Percentiles rank a stretch among this genome's conserved stretches.
Conservation (phyloP, 441 rosid genomes). For the Populus hybrid region DNA sequence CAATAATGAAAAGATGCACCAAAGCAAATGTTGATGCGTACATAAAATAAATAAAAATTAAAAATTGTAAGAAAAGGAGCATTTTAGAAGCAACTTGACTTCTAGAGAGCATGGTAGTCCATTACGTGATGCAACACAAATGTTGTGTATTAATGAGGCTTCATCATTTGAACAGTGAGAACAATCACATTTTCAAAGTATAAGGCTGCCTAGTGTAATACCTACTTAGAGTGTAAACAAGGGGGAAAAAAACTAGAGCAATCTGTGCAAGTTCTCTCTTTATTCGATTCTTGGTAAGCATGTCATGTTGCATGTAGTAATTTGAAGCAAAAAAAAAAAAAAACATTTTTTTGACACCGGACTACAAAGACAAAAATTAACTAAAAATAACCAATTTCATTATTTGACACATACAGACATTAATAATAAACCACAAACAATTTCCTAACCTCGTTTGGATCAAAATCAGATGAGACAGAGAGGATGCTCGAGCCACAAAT, state of each 20-base stretch:
- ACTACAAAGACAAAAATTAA: no score
- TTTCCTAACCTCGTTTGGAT: constrained; percentile 76
- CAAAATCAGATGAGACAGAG: constrained; percentile 87
- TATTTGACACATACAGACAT: neutral
- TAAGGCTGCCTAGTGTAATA: neutral
- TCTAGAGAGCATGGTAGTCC: neutral
- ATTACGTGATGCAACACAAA: neutral
- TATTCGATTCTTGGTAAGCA: constrained; percentile 94
- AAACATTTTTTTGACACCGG: no score
- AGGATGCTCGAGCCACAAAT: constrained; percentile 96
- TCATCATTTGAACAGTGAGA: neutral
- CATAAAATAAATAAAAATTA: neutral
- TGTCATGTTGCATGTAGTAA: constrained; percentile 20
- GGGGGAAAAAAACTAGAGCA: constrained; percentile 71
- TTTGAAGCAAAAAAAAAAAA: no score
- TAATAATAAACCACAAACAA: neutral
- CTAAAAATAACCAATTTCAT: neutral
- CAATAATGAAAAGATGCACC: neutral
- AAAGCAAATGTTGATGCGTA: neutral
- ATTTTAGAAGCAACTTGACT: neutral
- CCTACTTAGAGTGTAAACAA: constrained; percentile 1
- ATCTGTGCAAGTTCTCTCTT: constrained; percentile 92
- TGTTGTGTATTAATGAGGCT: neutral
- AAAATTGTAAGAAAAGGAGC: neutral
- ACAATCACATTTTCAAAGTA: neutral